Evolutionary conservation across 352 stramenopile genomes (phyloP).

Genomic region (Thraustochytrium sp.): DNA sequence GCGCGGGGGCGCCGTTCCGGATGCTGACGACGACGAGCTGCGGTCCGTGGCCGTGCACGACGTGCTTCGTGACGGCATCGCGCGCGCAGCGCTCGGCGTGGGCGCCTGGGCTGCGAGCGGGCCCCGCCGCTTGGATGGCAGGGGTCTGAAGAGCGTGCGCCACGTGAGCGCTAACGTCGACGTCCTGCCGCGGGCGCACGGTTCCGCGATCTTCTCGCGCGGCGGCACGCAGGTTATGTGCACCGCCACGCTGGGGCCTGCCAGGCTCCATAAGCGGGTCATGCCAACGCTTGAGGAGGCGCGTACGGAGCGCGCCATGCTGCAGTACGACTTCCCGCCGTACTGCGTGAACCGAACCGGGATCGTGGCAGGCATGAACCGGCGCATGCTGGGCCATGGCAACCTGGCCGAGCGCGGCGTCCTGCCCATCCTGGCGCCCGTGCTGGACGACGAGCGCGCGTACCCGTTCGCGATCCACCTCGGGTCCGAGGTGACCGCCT

Average conservation of each 20-base stretch:
- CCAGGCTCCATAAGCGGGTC: background rate
- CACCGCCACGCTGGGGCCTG: slow-evolving; percentile 62
- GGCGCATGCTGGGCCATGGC: slow-evolving; percentile 91
- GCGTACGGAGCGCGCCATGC: slow-evolving; percentile 66
- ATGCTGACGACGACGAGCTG: background rate
- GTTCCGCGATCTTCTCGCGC: slow-evolving; percentile 46
- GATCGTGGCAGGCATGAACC: slow-evolving; percentile 68
- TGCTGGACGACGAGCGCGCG: slow-evolving; percentile 56
- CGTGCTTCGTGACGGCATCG: slow-evolving; percentile 54
- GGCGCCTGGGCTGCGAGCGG: background rate
- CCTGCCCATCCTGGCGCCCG: slow-evolving; percentile 77
- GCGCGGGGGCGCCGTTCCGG: background rate
- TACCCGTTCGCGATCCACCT: slow-evolving; percentile 95
- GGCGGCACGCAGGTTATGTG: slow-evolving; percentile 67
- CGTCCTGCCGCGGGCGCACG: slow-evolving; percentile 48
- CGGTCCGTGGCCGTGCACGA: slow-evolving; percentile 58
- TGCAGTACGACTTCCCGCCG: slow-evolving; percentile 97
- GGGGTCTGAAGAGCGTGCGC: background rate
- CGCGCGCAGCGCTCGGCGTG: slow-evolving; percentile 44
- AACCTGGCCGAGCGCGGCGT: slow-evolving; percentile 93
- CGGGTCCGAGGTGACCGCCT: slow-evolving; percentile 90
- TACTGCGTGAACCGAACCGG: slow-evolving; percentile 94
- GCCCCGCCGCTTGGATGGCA: slow-evolving; percentile 23
- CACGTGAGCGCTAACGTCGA: background rate
- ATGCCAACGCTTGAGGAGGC: background rate